Evolutionary conservation across 139 green algal species (phyloP), one percentile per base, ranked within the genome.

Genomic region (Desmodesmus armatus): DNA sequence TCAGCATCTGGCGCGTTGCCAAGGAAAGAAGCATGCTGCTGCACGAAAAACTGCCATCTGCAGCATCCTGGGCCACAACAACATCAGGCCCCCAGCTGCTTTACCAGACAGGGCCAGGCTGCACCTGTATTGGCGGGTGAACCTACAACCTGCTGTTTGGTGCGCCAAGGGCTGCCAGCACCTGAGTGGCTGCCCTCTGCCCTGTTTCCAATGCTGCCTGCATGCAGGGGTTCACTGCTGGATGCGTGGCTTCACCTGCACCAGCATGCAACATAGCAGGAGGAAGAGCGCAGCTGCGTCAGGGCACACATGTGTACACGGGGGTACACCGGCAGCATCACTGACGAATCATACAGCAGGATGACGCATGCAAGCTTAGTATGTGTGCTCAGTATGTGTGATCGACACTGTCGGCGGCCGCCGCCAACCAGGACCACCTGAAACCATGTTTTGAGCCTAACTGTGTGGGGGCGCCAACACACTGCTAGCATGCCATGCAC

Each of bases 211-310:
- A 83, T 35, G 89, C 87, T 47, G 85, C 91, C 75, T 97, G 94
- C 76, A 97, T 82, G 91, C 95, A 98, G 0, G 95, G 95, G 88
- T 98, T 98, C 47, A 96, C 85, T 0, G 83, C 81, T 21, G 87
- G 41, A 81, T 97, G 93, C 3, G 90, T 95, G 0, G 93, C 95
- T 88, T 98, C 95, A 0, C 95, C 94, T 70, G 74, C 82, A 31
- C 27, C 7, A 33, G 55, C 23, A 73, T 55, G 47, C 31, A 69
- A 33, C 33, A 33, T 35, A 69, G 35, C 66, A 43, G 66, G 33
- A 3, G 33, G 33, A 74, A 41, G 65, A 31, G 43, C 31, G 7
- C 4, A 71, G 7, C 9, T 67, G 58, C 58, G 33, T n/a, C n/a
- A n/a, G 58, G 9, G 25, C 11, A 67, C 15, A n/a, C 58, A 35